Base-by-base conservation (phyloP, 2,329 filamentous ascomycete species). In the Microdochium paspali region DNA sequence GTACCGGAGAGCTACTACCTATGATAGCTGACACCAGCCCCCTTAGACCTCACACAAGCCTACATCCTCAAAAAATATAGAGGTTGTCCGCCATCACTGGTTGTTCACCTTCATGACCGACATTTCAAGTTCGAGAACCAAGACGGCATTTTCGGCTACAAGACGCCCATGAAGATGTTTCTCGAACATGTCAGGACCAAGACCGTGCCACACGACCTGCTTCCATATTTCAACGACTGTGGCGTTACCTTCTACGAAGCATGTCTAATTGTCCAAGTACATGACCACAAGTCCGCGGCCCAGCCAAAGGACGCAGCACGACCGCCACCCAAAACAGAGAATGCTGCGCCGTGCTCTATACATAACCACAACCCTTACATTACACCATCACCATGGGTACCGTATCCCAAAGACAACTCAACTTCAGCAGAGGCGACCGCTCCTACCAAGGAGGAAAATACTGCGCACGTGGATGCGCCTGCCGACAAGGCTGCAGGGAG, bases 61-160 rank as follows among this genome's bases (percentile, higher is more conserved):
- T 87, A 93, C 58, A 89, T 97, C 44, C 73, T 97, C n/a, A 82
- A 79, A 57, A 95, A 90, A 66, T 90, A 85, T 66, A 74, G 74
- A 67, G 59, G 88, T 73, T 75, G 75, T 45, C 80, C 84, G 9
- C 90, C 93, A 0, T 97, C 91, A 3, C 72, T 98, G 23, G 81
- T 91, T 45, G 73, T 98, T 23, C 90, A 96, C 63, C 72, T 98
- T 26, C 84, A 96, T 61, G 76, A 82, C 10, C 89, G 79, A 4
- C 85, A 95, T 66, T 97, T 95, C 62, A 82, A 86, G 49, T 95
- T 98, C 67, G 91, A 97, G 56, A 82, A 90, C 58, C 91, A 96
- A 66, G 90, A 95, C 64, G 87, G 90, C 59, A 91, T 87, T 61
- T 96, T 95, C 58, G 77, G 80, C 4, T 97, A 97, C 66, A 87